Base-by-base conservation (phyloP, 202 grass and related monocot species). In the Hordeum pubiflorum region DNA sequence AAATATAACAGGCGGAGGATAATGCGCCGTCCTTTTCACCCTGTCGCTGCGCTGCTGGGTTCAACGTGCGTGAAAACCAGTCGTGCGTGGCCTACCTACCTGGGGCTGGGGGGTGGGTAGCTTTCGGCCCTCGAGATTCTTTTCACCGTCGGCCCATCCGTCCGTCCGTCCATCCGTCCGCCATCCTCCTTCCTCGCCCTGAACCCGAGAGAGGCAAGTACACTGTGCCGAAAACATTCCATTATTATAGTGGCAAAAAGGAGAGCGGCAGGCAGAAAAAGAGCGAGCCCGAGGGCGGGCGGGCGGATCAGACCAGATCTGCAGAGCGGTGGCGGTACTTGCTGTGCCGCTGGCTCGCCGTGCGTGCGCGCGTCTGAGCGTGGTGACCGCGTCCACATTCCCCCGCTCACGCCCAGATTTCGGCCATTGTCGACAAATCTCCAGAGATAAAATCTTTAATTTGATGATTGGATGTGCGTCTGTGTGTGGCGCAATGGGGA, bases 141-240 rank as follows among this genome's bases (percentile, higher is more conserved):
- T 43, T 41, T 36, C 33, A 22, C 34, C 64, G 20, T 67, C 64
- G 34, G 39, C 12, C 9, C 63, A 32, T 34, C 43, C 43, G 1
- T 65, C 63, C 63, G 10, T 66, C 58, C 9, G 13, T 60, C 22
- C 4, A 3, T 23, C 60, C 12, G 6, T 62, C 60, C 6, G 7
- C 0, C 56, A 9, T 4, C 10, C 82, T 55, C 1, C 22, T 58
- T 23, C 61, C 23, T 33, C 63, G 76, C 86, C 43, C 86, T 63
- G 54, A 71, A 77, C 75, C 77, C 77, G 32, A 89, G 87, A 85
- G 78, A 64, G 34, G 27, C 40, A 89, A 86, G 74, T 89, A 89
- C 83, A 79, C 79, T 74, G 82, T 81, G 73, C 18, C 7, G 22
- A 79, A 78, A 81, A 81, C 78, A 87, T 87, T 87, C 88, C 80